A percentile compares a stretch with the other conserved stretches of the same genome.
Evolutionary conservation across 495 filamentous ascomycete species (phyloP).

Genomic region (Delitschia confertaspora): DNA sequence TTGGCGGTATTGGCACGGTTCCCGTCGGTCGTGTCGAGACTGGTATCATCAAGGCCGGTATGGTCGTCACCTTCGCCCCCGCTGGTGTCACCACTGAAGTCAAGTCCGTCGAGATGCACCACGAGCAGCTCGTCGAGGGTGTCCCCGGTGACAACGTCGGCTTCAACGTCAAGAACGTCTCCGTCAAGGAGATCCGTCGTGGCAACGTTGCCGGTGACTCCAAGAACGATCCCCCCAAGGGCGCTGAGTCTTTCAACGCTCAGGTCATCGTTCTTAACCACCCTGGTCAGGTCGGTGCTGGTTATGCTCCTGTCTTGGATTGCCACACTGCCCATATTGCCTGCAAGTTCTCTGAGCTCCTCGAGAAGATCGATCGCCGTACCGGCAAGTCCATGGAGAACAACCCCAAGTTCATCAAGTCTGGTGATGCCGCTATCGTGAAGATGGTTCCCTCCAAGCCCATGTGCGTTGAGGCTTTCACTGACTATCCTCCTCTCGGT

Average conservation of each 20-base stretch:
- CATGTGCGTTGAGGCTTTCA: conserved; percentile 99
- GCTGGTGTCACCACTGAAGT: conserved; percentile 99
- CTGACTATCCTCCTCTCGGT: conserved; percentile 96
- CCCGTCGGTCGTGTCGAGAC: conserved; percentile 99
- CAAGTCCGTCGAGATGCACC: conserved; percentile 99
- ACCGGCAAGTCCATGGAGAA: conserved; percentile 94
- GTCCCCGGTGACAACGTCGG: conserved; percentile 98
- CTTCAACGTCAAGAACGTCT: conserved; percentile 99
- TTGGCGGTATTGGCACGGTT: conserved; percentile 98
- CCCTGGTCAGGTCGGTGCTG: conserved; percentile 97
- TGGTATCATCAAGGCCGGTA: conserved; percentile 93
- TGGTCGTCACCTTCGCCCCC: conserved; percentile 95
- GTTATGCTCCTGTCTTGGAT: conserved; percentile 96
- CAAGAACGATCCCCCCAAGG: conserved; percentile 97
- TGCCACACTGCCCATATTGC: conserved; percentile 99
- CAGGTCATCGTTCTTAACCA: conserved; percentile 99
- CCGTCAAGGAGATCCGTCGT: conserved; percentile 99
- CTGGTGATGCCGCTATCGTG: conserved; percentile 98
- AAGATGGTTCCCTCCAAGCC: conserved; percentile 99
- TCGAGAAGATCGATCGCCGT: conserved; percentile 99
- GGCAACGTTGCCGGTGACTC: conserved; percentile 99
- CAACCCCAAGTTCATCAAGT: conserved; percentile 98
- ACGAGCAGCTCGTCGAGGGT: conserved; percentile 97
- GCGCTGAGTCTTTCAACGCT: conserved; percentile 87
- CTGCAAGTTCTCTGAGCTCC: conserved; percentile 98